A percentile compares a stretch with the other conserved stretches of the same genome.
Conservation (phyloP, 768 basidiomycete species). For the Lentinula edodes region DNA sequence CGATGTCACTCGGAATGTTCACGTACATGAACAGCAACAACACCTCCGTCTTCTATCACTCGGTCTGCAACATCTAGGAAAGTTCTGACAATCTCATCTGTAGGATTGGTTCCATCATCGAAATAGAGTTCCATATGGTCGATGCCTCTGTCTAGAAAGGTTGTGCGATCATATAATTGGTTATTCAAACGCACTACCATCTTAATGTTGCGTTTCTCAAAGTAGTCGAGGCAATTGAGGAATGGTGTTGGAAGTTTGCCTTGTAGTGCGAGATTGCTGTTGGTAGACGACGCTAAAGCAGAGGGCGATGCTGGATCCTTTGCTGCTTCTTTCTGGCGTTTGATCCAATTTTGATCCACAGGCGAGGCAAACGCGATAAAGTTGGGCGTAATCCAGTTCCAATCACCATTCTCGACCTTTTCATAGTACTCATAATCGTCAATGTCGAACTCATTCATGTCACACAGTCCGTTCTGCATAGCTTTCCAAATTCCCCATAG, state of each 20-base stretch:
- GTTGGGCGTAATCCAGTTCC: slow-evolving; percentile 91
- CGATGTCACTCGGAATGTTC: slow-evolving; percentile 3
- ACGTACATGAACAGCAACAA: slow-evolving; percentile 84
- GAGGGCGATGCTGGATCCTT: slow-evolving; percentile 24
- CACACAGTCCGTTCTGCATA: slow-evolving; percentile 87
- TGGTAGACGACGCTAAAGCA: slow-evolving; percentile 21
- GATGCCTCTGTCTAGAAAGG: slow-evolving; percentile 82
- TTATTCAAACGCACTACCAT: slow-evolving; percentile 93
- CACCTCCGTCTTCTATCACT: slow-evolving; percentile 71
- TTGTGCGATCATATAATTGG: slow-evolving; percentile 76
- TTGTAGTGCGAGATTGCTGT: slow-evolving; percentile 55
- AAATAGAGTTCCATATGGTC: slow-evolving; percentile 92
- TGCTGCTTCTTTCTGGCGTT: slow-evolving; percentile 63
- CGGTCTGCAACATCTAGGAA: slow-evolving; percentile 86
- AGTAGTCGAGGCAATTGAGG: slow-evolving; percentile 89
- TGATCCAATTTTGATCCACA: slow-evolving; percentile 75
- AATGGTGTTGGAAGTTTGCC: slow-evolving; percentile 77
- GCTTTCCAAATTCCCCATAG: slow-evolving; percentile 86
- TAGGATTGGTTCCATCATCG: slow-evolving; percentile 97
- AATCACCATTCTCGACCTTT: slow-evolving; percentile 92
- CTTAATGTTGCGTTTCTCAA: slow-evolving; percentile 81
- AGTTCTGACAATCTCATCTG: slow-evolving; percentile 87
- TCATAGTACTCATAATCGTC: slow-evolving; percentile 94
- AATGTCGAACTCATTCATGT: slow-evolving; percentile 90
- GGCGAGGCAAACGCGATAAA: slow-evolving; percentile 96